These are phyloP conservation scores for Trichodelitschia bisporula DNA, from an alignment of 495 filamentous ascomycete genomes.

Conservation along the genomic window DNA sequence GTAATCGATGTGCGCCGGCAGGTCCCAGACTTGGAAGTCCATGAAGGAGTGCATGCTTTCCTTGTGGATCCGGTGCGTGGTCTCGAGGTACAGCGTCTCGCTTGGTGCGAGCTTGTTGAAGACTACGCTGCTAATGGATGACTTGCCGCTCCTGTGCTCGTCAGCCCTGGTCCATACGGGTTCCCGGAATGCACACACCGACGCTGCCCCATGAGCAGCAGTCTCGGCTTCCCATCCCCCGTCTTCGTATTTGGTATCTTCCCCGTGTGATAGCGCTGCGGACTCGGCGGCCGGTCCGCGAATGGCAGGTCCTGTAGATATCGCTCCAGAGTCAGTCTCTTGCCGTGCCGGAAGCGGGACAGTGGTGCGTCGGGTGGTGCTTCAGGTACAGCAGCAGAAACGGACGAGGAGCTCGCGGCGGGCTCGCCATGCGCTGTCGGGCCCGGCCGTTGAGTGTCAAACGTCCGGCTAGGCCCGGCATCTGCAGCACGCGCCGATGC, in stretches of 20 bases:
- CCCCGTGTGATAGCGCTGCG: constrained; percentile 15
- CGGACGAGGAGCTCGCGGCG: too few species aligned
- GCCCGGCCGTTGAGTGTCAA: too few species aligned
- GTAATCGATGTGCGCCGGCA: constrained; percentile 81
- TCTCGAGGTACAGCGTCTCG: constrained; percentile 86
- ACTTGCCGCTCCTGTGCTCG: constrained; percentile 64
- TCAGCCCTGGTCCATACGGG: neutral
- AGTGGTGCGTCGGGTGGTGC: too few species aligned
- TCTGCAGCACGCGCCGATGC: too few species aligned
- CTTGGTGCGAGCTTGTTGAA: constrained; percentile 91
- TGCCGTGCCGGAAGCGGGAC: too few species aligned
- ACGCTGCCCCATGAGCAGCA: constrained; percentile 87
- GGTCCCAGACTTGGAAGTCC: constrained; percentile 97
- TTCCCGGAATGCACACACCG: constrained; percentile 52
- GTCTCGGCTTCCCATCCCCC: constrained; percentile 44
- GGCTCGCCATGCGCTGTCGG: too few species aligned
- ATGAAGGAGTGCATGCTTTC: constrained; percentile 94
- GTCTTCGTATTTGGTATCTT: constrained; percentile 15
- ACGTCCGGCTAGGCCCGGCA: too few species aligned
- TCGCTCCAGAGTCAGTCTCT: constrained; percentile 12
- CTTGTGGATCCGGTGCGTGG: constrained; percentile 76
- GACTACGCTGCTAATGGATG: constrained; percentile 89
- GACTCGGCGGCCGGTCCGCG: constrained; percentile 11
- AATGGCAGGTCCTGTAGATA: constrained; percentile 15
- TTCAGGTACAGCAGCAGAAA: too few species aligned